phyloP scores from a whole-genome alignment of 2,329 filamentous ascomycete genomes.

The Cercospora beticola region DNA sequence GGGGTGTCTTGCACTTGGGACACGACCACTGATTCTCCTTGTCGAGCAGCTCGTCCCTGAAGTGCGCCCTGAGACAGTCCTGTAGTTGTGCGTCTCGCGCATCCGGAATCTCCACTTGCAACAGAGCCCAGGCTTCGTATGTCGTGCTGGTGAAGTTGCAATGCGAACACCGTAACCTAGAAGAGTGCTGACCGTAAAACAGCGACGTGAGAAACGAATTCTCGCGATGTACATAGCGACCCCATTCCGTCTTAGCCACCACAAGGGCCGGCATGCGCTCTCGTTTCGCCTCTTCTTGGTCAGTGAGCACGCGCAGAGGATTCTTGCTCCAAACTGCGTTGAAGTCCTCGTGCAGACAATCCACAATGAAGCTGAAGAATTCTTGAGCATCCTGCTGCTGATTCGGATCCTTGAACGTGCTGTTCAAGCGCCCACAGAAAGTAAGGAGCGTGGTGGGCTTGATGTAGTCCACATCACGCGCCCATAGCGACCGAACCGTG shows the following conservation, averaged over 20 bases:
- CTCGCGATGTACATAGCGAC: constrained; percentile 66
- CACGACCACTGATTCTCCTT: constrained; percentile 71
- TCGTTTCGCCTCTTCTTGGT: constrained; percentile 59
- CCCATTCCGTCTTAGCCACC: constrained; percentile 74
- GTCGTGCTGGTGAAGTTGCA: constrained; percentile 65
- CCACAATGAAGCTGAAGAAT: constrained; percentile 79
- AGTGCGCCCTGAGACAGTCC: constrained; percentile 69
- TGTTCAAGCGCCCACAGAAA: constrained; percentile 64
- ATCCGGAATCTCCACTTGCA: constrained; percentile 68
- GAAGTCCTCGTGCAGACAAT: constrained; percentile 81
- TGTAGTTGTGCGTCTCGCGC: constrained; percentile 61
- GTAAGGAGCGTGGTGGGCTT: constrained; percentile 52
- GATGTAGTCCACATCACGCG: constrained; percentile 52
- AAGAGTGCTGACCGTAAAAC: constrained; percentile 72
- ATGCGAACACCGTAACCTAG: constrained; percentile 59
- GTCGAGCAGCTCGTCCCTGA: constrained; percentile 64
- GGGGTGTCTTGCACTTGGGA: constrained; percentile 68
- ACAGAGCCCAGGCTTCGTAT: constrained; percentile 69
- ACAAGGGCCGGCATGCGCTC: constrained; percentile 62
- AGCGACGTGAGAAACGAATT: constrained; percentile 79
- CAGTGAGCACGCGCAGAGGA: constrained; percentile 58
- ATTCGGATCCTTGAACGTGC: constrained; percentile 56
- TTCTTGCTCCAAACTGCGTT: constrained; percentile 65
- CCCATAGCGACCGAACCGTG: constrained; percentile 62
- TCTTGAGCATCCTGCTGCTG: constrained; percentile 90